Evolutionary conservation across 2,329 filamentous ascomycete species (phyloP), one percentile per base, ranked within the genome.

Genomic region (Ampelomyces quisqualis): DNA sequence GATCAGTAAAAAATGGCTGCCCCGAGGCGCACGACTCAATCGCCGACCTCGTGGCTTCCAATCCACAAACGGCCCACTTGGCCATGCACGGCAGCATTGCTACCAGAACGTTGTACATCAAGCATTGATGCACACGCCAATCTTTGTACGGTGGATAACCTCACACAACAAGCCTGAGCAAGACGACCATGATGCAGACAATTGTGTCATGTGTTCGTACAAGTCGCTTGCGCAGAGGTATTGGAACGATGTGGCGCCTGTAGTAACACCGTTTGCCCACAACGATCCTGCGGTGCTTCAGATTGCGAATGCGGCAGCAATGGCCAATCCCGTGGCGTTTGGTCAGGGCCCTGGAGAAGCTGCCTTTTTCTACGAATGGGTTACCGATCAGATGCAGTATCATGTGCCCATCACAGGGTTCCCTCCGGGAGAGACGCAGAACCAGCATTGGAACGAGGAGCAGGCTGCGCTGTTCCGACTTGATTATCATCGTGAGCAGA

Each of bases 71-170:
- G n/a, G 3, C 22, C 5, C 29, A 23, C 11, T 17, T 17, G n/a
- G n/a, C n/a, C 23, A 28, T 39, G n/a, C n/a, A n/a, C n/a, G n/a
- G n/a, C n/a, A n/a, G n/a, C n/a, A n/a, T n/a, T n/a, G 20, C 27
- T 43, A 33, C 21, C 43, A 42, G n/a, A 34, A 34, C 13, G 23
- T 34, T 9, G 34, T 42, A 2, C 32, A 38, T 19, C 43, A 46
- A 18, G 32, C 43, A 6, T 14, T 46, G n/a, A 37, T 46, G 32
- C 44, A 47, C 28, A 21, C 18, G n/a, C 44, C 44, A 8, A 38
- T 38, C 10, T 47, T 47, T 28, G 5, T 47, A 10, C 29, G 32
- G 9, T 47, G 44, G 39, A 37, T 47, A 5, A 10, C 7, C 2
- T 21, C 27, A 5, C 44, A 47, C 24, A 35, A 17, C 7, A 10